Evolutionary conservation across 2,329 filamentous ascomycete genomes (phyloP).

Genomic region (Penicillium sp.): DNA sequence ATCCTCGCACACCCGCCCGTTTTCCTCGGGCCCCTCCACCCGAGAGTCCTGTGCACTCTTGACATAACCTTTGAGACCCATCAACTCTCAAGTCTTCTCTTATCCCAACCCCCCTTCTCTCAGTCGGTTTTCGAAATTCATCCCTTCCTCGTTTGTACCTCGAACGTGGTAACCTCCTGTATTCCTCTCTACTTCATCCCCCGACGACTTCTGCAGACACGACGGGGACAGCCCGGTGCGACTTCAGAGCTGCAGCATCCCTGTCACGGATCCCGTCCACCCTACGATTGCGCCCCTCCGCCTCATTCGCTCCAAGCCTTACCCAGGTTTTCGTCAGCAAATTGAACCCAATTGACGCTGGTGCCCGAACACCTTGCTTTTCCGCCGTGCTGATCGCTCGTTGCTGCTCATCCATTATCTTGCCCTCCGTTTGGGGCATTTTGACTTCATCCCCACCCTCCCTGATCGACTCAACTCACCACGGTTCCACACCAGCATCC

Average conservation of each 20-base stretch:
- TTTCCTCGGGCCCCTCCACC: not conserved
- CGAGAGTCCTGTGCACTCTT: constrained; percentile 5
- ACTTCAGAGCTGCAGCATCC: constrained; percentile 30
- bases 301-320: constrained; percentile 28
- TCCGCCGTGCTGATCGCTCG: constrained; percentile 24
- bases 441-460: constrained; percentile 24
- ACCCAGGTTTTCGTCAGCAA: constrained; percentile 28
- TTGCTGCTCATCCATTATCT: constrained; percentile 13
- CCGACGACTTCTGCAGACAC: constrained; percentile 15
- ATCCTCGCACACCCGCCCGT: not conserved
- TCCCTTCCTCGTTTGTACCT: not conserved
- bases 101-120: not conserved
- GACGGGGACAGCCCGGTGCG: constrained; percentile 17
- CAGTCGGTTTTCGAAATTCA: not conserved
- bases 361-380: constrained; percentile 37
- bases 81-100: not conserved
- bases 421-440: constrained; percentile 22
- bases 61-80: constrained; percentile 1
- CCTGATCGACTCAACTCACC: constrained; percentile 24
- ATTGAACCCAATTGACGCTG: constrained; percentile 29
- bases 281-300: constrained; percentile 20
- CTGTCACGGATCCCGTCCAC: constrained; percentile 30
- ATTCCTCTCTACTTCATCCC: constrained; percentile 12
- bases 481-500: constrained; percentile 20
- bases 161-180: constrained; percentile 1